Conservation (phyloP, 305 asterid species). For the Fraxinus sp. region DNA sequence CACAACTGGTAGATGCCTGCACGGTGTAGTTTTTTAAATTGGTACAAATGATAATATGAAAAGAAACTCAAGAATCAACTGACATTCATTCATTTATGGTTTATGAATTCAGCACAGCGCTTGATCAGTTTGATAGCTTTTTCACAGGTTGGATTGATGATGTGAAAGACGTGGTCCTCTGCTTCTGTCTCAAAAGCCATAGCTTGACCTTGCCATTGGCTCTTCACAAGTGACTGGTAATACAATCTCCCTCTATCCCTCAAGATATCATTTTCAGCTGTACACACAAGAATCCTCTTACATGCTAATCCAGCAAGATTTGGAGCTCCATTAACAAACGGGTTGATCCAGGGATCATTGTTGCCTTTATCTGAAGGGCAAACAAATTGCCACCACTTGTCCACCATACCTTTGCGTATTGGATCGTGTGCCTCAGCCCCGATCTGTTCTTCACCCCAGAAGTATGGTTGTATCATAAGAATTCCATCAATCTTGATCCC, state of each 20-base stretch:
- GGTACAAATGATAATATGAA: background rate
- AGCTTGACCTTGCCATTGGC: slow-evolving; percentile 57
- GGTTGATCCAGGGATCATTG: slow-evolving; percentile 67
- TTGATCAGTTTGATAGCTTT: slow-evolving; percentile 39
- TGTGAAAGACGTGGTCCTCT: slow-evolving; percentile 69
- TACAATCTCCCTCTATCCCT: slow-evolving; percentile 64
- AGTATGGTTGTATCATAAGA: slow-evolving; percentile 60
- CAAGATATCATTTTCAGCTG: slow-evolving; percentile 64
- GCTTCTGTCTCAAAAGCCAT: slow-evolving; percentile 53
- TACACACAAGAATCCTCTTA: slow-evolving; percentile 42
- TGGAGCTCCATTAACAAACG: slow-evolving; percentile 39
- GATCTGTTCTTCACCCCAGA: slow-evolving; percentile 67
- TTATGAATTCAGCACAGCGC: slow-evolving; percentile 43
- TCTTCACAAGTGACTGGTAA: slow-evolving; percentile 32
- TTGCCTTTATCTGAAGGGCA: slow-evolving; percentile 60
- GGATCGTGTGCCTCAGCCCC: slow-evolving; percentile 51
- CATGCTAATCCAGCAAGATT: slow-evolving; percentile 35
- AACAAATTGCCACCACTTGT: slow-evolving; percentile 72
- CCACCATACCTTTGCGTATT: slow-evolving; percentile 60
- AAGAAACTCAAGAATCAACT: background rate
- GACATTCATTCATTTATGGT: slow-evolving; percentile 15
- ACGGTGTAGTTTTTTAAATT: background rate
- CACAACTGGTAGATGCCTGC: background rate
- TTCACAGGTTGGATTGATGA: slow-evolving; percentile 48
- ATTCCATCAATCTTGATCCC: slow-evolving; percentile 39